A percentile compares a stretch with the other conserved stretches of the same genome.
Evolutionary conservation across 345 rosid genomes (phyloP).

Genomic region (Brassica incana): DNA sequence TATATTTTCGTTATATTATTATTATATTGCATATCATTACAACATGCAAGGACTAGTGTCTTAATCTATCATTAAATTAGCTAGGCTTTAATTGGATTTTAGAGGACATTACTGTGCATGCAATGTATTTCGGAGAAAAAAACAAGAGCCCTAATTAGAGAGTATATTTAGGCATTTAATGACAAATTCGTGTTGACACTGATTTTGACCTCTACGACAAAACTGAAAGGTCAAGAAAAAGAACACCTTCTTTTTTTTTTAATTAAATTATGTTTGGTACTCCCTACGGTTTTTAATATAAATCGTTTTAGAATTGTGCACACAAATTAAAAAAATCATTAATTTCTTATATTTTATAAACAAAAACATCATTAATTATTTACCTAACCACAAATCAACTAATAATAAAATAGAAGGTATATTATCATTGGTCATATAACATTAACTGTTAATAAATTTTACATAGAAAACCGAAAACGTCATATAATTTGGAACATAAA

Average conservation of each 20-base stretch:
- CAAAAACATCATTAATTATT: too few relatives aligned
- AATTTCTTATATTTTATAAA: too few relatives aligned
- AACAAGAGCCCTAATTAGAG: conserved; percentile 15
- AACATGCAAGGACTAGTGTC: conserved; percentile 16
- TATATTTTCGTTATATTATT: conserved; percentile 3
- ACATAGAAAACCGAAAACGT: too few relatives aligned
- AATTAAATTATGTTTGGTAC: background rate
- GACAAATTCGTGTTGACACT: background rate
- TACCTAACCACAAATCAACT: too few relatives aligned
- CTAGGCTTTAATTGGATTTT: conserved; percentile 24
- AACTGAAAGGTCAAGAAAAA: background rate
- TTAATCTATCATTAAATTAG: conserved; percentile 20
- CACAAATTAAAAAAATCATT: too few relatives aligned
- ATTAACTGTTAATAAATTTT: too few relatives aligned
- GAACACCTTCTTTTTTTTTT: background rate
- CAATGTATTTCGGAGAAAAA: conserved; percentile 23
- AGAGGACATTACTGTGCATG: conserved; percentile 1
- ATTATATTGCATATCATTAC: conserved; percentile 13
- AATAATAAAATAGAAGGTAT: too few relatives aligned
- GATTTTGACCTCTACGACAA: conserved; percentile 13
- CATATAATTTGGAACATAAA: too few relatives aligned
- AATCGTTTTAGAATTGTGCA: too few relatives aligned
- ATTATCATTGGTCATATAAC: too few relatives aligned
- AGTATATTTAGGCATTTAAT: background rate
- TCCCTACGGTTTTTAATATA: too few relatives aligned